A percentile compares a stretch with the other conserved stretches of the same genome.
phyloP scores from a whole-genome alignment of 306 rosid species.

The Betula pendula region DNA sequence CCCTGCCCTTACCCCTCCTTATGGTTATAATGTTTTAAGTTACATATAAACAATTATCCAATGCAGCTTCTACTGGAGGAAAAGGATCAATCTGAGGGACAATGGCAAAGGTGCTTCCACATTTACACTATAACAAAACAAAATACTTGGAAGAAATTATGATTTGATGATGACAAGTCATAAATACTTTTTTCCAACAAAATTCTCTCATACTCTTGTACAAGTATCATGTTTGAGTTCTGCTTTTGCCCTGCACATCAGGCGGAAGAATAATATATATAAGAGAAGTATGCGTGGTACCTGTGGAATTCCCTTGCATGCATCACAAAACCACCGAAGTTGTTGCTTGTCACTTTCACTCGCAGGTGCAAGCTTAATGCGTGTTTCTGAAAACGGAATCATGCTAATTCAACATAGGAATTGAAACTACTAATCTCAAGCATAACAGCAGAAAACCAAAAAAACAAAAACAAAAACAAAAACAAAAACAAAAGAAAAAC shows the following conservation, averaged over 20 bases:
- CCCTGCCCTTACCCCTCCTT: background rate
- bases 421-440: slow-evolving; percentile 12
- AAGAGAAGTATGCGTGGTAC: slow-evolving; percentile 36
- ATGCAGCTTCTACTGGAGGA: slow-evolving; percentile 13
- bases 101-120: slow-evolving; percentile 13
- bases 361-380: slow-evolving; percentile 80
- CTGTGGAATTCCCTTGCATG: slow-evolving; percentile 98
- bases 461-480: slow-evolving; percentile 1
- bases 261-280: slow-evolving; percentile 11
- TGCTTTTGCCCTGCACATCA: background rate
- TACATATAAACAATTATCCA: slow-evolving; percentile 15
- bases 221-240: background rate
- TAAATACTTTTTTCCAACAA: background rate
- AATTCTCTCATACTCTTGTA: background rate
- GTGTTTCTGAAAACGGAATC: slow-evolving; percentile 58
- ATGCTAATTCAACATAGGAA: slow-evolving; percentile 25
- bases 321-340: slow-evolving; percentile 80
- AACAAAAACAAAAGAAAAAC: slow-evolving; percentile 8
- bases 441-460: slow-evolving; percentile 14
- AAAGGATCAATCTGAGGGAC: slow-evolving; percentile 16
- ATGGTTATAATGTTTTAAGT: background rate
- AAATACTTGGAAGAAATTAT: background rate
- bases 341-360: slow-evolving; percentile 73
- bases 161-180: background rate
- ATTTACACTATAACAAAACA: slow-evolving; percentile 12